A percentile compares a stretch with the other conserved stretches of the same genome.
These are phyloP conservation scores for Rhodotorula sp. DNA, from an alignment of 1,284 basidiomycete species.

Conservation along the genomic window DNA sequence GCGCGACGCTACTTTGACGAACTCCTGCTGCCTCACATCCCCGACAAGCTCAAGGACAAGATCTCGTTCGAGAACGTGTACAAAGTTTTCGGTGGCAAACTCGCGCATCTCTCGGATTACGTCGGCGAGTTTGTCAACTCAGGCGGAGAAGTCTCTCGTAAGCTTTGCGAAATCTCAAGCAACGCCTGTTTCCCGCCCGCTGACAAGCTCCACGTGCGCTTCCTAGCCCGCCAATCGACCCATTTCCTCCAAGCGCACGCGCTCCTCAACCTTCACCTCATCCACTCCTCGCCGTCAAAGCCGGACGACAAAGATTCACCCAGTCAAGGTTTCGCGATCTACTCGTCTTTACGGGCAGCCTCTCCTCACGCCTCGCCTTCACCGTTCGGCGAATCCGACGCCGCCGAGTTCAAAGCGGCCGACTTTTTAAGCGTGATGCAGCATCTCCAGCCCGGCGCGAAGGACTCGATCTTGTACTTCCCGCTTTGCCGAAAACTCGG, in stretches of 20 bases:
- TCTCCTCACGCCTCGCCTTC: conserved; percentile 69
- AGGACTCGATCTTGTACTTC: conserved; percentile 66
- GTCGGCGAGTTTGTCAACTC: conserved; percentile 8
- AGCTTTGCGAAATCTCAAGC: not conserved
- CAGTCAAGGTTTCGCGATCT: conserved; percentile 10
- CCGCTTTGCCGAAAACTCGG: conserved; percentile 72
- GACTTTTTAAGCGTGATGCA: conserved; percentile 64
- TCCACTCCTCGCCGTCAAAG: conserved; percentile 30
- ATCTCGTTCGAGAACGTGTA: conserved; percentile 70
- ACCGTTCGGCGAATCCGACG: conserved; percentile 55
- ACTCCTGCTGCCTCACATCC: conserved; percentile 62
- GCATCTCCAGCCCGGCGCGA: conserved; percentile 52
- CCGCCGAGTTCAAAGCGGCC: conserved; percentile 51
- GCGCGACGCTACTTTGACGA: conserved; percentile 65
- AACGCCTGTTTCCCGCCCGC: not conserved
- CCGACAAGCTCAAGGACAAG: conserved; percentile 57
- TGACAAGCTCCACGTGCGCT: not conserved
- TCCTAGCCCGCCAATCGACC: conserved; percentile 35
- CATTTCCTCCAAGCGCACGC: conserved; percentile 45
- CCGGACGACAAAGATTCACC: conserved; percentile 1
- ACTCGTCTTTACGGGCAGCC: conserved; percentile 53
- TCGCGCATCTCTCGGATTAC: conserved; percentile 75
- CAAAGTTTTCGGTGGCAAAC: conserved; percentile 74
- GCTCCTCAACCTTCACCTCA: conserved; percentile 45
- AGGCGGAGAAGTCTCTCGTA: conserved; percentile 3